These are phyloP conservation scores for Vitis amurensis DNA, from an alignment of 164 flowering plant genomes.

Conservation along the genomic window DNA sequence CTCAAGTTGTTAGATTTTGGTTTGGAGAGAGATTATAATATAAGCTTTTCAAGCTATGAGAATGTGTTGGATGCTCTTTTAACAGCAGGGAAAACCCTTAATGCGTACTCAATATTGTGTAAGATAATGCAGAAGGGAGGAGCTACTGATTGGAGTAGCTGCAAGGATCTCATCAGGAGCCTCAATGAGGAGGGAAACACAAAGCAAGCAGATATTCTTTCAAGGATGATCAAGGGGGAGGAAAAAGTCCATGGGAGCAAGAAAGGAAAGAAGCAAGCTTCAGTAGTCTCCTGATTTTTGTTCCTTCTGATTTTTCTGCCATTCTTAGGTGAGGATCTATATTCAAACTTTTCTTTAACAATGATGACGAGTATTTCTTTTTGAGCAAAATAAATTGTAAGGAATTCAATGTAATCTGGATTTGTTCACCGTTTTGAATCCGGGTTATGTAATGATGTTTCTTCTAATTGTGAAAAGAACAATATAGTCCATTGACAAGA, in stretches of 20 bases:
- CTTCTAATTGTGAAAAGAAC: too few species aligned
- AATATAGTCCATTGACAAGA: too few species aligned
- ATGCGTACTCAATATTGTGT: conserved; percentile 83
- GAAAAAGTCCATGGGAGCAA: conserved; percentile 26
- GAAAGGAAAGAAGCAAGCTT: conserved; percentile 50
- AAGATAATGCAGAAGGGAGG: conserved; percentile 82
- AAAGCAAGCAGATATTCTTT: conserved; percentile 89
- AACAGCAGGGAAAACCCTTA: conserved; percentile 83
- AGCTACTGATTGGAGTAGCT: conserved; percentile 47
- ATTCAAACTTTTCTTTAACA: too few species aligned
- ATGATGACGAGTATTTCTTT: too few species aligned
- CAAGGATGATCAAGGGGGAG: conserved; percentile 63
- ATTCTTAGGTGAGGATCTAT: conserved; percentile 2
- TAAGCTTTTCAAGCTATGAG: conserved; percentile 71
- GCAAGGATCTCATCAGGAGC: conserved; percentile 67
- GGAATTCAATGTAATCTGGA: too few species aligned
- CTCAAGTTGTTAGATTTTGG: conserved; percentile 74
- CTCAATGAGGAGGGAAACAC: conserved; percentile 88
- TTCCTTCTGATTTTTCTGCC: not conserved
- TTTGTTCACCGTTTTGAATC: too few species aligned
- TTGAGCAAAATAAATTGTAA: too few species aligned
- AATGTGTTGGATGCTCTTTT: conserved; percentile 79
- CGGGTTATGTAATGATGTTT: too few species aligned
- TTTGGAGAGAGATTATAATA: conserved; percentile 65
- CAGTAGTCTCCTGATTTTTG: conserved; percentile 18